A percentile compares a stretch with the other conserved stretches of the same genome.
Evolutionary conservation across 23 red algal genomes (phyloP).

Genomic region (Agarophyton chilense): DNA sequence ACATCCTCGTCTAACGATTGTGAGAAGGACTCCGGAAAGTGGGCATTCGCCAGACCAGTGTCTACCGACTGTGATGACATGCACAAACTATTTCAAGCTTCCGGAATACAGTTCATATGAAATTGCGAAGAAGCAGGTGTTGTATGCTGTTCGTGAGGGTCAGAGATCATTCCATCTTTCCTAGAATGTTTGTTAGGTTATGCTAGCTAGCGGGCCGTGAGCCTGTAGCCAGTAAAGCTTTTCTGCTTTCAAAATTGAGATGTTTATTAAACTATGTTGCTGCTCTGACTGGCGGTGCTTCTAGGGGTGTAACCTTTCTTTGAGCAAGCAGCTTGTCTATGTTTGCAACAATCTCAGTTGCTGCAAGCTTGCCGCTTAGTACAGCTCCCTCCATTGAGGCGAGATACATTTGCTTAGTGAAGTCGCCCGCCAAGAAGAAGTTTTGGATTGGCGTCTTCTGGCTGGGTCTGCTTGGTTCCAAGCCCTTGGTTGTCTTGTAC

Average conservation of each 20-base stretch:
- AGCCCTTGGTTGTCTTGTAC: slow-evolving; percentile 93
- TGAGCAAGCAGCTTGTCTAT: background rate
- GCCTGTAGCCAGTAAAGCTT: slow-evolving; percentile 8
- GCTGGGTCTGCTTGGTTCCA: slow-evolving; percentile 84
- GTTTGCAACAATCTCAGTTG: slow-evolving; percentile 66
- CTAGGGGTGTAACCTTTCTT: background rate
- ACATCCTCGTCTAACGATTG: slow-evolving; percentile 89
- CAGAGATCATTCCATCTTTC: slow-evolving; percentile 95
- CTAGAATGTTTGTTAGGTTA: slow-evolving; percentile 41
- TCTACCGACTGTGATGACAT: slow-evolving; percentile 98
- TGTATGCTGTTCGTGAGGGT: slow-evolving; percentile 94
- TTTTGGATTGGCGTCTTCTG: slow-evolving; percentile 91
- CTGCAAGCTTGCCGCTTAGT: slow-evolving; percentile 92
- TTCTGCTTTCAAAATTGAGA: slow-evolving; percentile 10
- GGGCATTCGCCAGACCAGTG: slow-evolving; percentile 86
- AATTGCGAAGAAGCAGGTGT: slow-evolving; percentile 72
- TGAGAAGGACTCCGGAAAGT: slow-evolving; percentile 82
- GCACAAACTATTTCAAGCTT: slow-evolving; percentile 98
- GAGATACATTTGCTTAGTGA: slow-evolving; percentile 95
- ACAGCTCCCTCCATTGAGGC: slow-evolving; percentile 98
- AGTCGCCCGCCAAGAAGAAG: slow-evolving; percentile 98
- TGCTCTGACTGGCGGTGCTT: background rate
- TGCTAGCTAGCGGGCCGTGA: background rate
- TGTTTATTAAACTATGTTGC: background rate
- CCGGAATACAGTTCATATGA: slow-evolving; percentile 89